These are phyloP conservation scores for Mortierella claussenii DNA, from an alignment of 192 early-diverging fungal species.

Conservation along the genomic window DNA sequence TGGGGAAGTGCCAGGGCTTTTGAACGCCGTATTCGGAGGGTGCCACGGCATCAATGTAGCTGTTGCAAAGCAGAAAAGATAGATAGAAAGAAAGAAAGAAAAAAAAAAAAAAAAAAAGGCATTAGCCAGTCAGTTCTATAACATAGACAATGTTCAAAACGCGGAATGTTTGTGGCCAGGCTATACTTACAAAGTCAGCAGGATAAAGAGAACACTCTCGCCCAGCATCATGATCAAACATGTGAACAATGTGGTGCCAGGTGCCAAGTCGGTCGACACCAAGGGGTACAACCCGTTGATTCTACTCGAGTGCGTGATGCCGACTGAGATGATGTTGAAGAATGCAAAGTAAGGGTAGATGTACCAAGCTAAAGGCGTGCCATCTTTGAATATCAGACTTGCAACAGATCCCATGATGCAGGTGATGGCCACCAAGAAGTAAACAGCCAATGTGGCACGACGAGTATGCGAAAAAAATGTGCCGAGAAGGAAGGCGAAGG, in stretches of 20 bases:
- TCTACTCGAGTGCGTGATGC: conserved; percentile 6
- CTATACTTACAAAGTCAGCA: conserved; percentile 41
- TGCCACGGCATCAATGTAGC: conserved; percentile 36
- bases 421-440: conserved; percentile 39
- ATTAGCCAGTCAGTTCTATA: no score
- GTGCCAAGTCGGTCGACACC: conserved; percentile 16
- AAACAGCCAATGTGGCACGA: conserved; percentile 32
- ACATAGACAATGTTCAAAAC: no score
- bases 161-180: no score
- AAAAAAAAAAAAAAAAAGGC: no score
- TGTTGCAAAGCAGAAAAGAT: no score
- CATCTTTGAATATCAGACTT: conserved; percentile 20
- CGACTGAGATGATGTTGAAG: conserved; percentile 19
- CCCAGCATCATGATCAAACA: conserved; percentile 26
- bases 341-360: conserved; percentile 43
- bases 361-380: conserved; percentile 27
- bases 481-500: conserved; percentile 19
- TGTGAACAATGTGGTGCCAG: conserved; percentile 15
- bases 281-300: conserved; percentile 37
- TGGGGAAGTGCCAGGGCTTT: conserved; percentile 49
- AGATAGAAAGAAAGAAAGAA: no score
- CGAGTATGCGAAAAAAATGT: conserved; percentile 37
- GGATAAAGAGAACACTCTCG: conserved; percentile 31
- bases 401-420: conserved; percentile 28
- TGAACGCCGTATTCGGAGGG: conserved; percentile 51